A percentile compares a stretch with the other conserved stretches of the same genome.
Conservation (phyloP, 2,329 filamentous ascomycete species). For the Leptographium radiaticola region DNA sequence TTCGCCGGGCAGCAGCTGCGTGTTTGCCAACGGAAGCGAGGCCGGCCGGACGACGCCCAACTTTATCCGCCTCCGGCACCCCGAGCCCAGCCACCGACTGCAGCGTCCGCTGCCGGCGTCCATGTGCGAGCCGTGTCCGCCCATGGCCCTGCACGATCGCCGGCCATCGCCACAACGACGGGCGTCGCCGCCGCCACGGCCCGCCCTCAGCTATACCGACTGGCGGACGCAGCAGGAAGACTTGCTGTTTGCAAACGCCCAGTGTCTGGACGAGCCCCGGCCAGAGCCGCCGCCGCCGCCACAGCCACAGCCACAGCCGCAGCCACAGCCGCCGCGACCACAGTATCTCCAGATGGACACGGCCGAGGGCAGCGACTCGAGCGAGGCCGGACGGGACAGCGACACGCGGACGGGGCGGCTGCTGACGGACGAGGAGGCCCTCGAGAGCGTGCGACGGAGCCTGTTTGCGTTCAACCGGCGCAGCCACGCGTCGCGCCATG, state of each 20-base stretch:
- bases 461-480: conserved; percentile 30
- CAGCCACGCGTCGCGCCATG: conserved; percentile 36
- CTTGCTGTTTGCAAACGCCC: neutral
- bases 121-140: neutral
- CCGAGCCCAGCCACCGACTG: neutral
- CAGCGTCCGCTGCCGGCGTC: neutral
- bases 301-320: too few relatives aligned
- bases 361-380: neutral
- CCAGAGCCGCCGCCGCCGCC: neutral
- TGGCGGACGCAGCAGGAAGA: conserved; percentile 1
- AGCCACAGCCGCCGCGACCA: too few relatives aligned
- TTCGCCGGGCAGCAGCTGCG: neutral
- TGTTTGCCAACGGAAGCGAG: neutral
- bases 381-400: neutral
- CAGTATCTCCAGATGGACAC: neutral
- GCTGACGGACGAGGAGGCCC: conserved; percentile 33
- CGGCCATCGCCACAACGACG: neutral
- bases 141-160: neutral
- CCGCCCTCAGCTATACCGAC: neutral
- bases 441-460: conserved; percentile 33
- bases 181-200: neutral
- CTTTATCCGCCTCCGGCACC: neutral
- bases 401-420: conserved; percentile 15
- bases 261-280: neutral
- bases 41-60: neutral